phyloP scores from a whole-genome alignment of 768 basidiomycete species.

The Tremella mesenterica region DNA sequence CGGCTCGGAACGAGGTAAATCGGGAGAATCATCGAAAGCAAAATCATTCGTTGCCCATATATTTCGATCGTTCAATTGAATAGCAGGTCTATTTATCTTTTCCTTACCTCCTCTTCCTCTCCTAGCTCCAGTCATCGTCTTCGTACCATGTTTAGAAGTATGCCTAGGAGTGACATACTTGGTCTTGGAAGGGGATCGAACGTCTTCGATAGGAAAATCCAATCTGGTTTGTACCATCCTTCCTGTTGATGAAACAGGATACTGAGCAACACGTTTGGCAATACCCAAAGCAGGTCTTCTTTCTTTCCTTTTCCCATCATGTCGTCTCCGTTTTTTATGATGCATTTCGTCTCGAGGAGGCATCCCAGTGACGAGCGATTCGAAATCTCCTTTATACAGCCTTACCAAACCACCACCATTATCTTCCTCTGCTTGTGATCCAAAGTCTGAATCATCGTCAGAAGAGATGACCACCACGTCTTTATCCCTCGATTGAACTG shows the following conservation, averaged over 20 bases:
- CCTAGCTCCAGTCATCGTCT: not conserved
- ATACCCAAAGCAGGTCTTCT: not conserved
- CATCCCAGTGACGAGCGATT: conserved; percentile 22
- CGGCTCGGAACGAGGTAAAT: too few species aligned
- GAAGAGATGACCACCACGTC: conserved; percentile 16
- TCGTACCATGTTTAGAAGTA: not conserved
- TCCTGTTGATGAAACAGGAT: not conserved
- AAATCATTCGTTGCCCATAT: conserved; percentile 38
- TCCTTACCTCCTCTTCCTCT: too few species aligned
- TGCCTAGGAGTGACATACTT: not conserved
- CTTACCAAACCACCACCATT: conserved; percentile 22
- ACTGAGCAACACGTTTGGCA: not conserved
- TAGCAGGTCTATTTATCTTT: conserved; percentile 14
- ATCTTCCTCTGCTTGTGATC: conserved; percentile 29
- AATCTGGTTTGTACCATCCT: conserved; percentile 16
- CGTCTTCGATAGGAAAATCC: conserved; percentile 18
- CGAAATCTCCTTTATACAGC: conserved; percentile 34
- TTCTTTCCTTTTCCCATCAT: conserved; percentile 1
- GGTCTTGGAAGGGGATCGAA: not conserved
- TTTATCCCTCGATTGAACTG: not conserved
- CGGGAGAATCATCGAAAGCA: conserved; percentile 14
- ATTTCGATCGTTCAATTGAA: conserved; percentile 34
- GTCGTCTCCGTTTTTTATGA: not conserved
- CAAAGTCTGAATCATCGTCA: conserved; percentile 7
- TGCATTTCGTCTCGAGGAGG: not conserved